Evolutionary conservation across 441 rosid genomes (phyloP), one percentile per base, ranked within the genome.

Genomic region (Biscutella laevigata): DNA sequence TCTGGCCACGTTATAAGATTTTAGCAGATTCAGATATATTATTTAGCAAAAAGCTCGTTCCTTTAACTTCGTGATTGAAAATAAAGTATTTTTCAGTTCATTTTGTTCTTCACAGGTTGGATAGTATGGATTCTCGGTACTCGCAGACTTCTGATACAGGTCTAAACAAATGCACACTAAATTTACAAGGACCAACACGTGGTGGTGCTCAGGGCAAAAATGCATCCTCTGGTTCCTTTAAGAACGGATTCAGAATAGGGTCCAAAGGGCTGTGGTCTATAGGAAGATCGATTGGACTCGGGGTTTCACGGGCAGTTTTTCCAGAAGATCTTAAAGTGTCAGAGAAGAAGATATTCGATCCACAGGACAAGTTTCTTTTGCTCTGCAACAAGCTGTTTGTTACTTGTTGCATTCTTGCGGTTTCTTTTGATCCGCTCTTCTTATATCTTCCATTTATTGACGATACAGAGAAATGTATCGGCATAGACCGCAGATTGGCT

Each of bases 271-370:
- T 94, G 14, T 84, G 75, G 67, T 86, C 99, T 42, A 67, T 94
- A 61, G 97, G 99, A 34, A 84, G 95, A 32, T 84, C 99, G 12
- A 88, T 94, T 53, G 70, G 96, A 43, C 77, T 89, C 46, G 97
- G 97, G 34, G 97, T 92, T 49, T 75, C 95, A 24, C 77, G 88
- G 17, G 95, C 90, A 1, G 96, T 94, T 30, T 94, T 88, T 59
- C 95, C 99, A 0, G 99, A 94, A 74, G 99, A 94, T 71, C 90
- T 94, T 62, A 78, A 89, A 70, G 85, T 48, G 36, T 88, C 99
- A 1, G 94, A 86, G 63, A 86, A 74, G 67, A 89, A 81, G 71
- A 86, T 94, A 38, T 75, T 94, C 60, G 95, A 94, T 76, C 99
- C 99, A 39, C 96, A 94, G 42, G 94, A 84, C 68, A 89, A 88